These are phyloP conservation scores for Aspergillus pseudonomiae DNA, from an alignment of 2,329 filamentous ascomycete species.

Conservation along the genomic window DNA sequence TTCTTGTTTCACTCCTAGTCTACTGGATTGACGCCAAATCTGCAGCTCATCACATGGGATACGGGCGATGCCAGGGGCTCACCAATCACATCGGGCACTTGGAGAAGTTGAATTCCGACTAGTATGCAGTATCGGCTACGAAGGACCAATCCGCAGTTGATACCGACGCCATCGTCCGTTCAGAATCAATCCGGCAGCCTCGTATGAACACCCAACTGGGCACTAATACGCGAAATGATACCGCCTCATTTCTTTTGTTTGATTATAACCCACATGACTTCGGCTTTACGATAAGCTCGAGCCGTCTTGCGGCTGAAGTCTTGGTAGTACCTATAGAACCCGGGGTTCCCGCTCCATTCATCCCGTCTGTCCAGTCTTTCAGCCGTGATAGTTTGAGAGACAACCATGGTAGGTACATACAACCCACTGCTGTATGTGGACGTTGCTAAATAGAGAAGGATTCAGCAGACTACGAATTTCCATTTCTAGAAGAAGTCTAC, in stretches of 20 bases:
- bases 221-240: not conserved
- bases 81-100: not conserved
- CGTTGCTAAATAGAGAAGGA: conserved; percentile 15
- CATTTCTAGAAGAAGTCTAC: conserved; percentile 34
- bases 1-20: not conserved
- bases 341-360: not conserved
- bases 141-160: not conserved
- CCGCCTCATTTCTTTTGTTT: not conserved
- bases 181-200: not conserved
- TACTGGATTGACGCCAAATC: not conserved
- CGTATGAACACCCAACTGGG: not conserved
- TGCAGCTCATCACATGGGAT: not conserved
- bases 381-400: not conserved
- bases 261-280: not conserved
- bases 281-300: not conserved
- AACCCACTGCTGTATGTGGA: not conserved
- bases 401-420: conserved; percentile 14
- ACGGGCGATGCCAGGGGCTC: not conserved
- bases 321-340: not conserved
- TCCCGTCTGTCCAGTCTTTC: not conserved
- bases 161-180: not conserved
- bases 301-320: conserved; percentile 7
- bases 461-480: conserved; percentile 29
- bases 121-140: conserved; percentile 1
- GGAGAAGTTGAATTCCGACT: not conserved